Percentiles rank a stretch among this genome's conserved stretches.
These are phyloP conservation scores for Capsicum pubescens DNA, from an alignment of 257 asterid species.

Conservation along the genomic window DNA sequence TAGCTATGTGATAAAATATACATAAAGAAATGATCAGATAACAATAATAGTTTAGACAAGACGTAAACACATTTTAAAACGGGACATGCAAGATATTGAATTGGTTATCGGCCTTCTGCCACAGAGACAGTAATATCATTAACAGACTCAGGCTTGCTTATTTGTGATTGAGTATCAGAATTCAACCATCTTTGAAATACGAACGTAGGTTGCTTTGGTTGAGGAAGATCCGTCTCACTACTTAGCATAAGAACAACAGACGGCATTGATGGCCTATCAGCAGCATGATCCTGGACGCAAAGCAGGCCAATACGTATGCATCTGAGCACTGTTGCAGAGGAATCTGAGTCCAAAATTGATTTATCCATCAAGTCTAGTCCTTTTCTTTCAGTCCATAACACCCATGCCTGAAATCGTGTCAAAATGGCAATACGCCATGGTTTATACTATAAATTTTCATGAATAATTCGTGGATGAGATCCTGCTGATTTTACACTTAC, in stretches of 20 bases:
- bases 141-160: background rate
- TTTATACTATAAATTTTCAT: too few species aligned
- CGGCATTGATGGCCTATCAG: conserved; percentile 60
- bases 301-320: conserved; percentile 63
- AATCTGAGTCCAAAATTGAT: conserved; percentile 28
- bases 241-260: conserved; percentile 43
- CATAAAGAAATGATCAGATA: too few species aligned
- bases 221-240: conserved; percentile 13
- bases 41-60: too few species aligned
- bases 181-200: conserved; percentile 20
- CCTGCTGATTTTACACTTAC: background rate
- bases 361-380: conserved; percentile 50
- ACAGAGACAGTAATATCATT: background rate
- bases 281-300: conserved; percentile 65
- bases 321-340: conserved; percentile 40
- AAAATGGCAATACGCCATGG: background rate
- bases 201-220: conserved; percentile 31
- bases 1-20: too few species aligned
- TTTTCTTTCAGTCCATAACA: conserved; percentile 57
- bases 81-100: too few species aligned
- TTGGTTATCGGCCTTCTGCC: background rate
- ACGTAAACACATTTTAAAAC: too few species aligned
- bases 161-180: background rate
- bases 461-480: too few species aligned
- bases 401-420: conserved; percentile 58